Conservation (phyloP, 176 grass and related monocot species). For the Sorghum bicolor region Sorghum_bicolor_NCBIv3 NC_012872.2:70641501-70642000, state of each 20-base stretch:
- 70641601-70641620: constrained; percentile 47
- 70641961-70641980: constrained; percentile 51
- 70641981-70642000: constrained; percentile 35
- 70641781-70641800: constrained; percentile 54
- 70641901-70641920: constrained; percentile 51
- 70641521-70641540: constrained; percentile 56
- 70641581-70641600: constrained; percentile 48
- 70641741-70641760: constrained; percentile 68
- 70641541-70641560: constrained; percentile 61
- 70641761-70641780: constrained; percentile 75
- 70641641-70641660: constrained; percentile 85
- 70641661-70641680: constrained; percentile 43
- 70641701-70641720: constrained; percentile 68
- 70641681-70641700: constrained; percentile 53
- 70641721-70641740: constrained; percentile 41
- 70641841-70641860: constrained; percentile 53
- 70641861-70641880: constrained; percentile 64
- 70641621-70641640: constrained; percentile 51
- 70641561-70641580: constrained; percentile 41
- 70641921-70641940: constrained; percentile 40
- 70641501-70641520: constrained; percentile 54
- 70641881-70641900: constrained; percentile 34
- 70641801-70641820: constrained; percentile 60
- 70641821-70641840: constrained; percentile 62
- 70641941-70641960: constrained; percentile 66